These are phyloP conservation scores for Lactarius indigo DNA, from an alignment of 768 basidiomycete genomes.

Conservation along the genomic window DNA sequence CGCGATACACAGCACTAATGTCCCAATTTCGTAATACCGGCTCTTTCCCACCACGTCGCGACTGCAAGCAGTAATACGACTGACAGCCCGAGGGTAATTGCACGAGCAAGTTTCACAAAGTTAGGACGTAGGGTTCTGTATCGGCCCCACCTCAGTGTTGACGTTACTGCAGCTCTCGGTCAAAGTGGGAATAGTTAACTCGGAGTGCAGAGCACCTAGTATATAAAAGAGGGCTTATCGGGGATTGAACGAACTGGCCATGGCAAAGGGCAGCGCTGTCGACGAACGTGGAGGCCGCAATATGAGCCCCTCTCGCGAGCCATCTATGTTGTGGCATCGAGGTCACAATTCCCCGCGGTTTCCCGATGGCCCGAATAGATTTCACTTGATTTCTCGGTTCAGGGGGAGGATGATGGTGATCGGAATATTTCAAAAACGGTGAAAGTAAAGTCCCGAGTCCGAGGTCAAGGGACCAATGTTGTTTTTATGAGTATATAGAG, in stretches of 20 bases:
- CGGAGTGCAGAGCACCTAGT: too few relatives aligned
- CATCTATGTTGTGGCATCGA: background rate
- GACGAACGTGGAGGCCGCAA: background rate
- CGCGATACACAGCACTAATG: conserved; percentile 11
- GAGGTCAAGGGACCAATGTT: background rate
- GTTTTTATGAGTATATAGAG: background rate
- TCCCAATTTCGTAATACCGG: background rate
- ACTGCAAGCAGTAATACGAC: background rate
- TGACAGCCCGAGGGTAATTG: background rate
- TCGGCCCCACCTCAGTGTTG: background rate
- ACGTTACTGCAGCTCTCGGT: background rate
- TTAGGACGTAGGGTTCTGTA: background rate
- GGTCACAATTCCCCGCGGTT: background rate
- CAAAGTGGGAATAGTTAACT: too few relatives aligned
- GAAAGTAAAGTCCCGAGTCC: background rate
- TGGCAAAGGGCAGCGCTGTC: background rate
- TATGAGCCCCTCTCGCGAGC: background rate
- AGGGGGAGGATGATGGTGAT: background rate
- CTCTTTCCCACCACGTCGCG: background rate
- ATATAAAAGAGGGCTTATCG: background rate
- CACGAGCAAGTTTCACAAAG: too few relatives aligned
- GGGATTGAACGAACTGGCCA: background rate
- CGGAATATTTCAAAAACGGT: background rate
- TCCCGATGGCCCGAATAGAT: background rate
- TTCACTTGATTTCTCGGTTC: background rate